Base-by-base conservation (phyloP, 345 rosid species). In the Ceriops tagal region DNA sequence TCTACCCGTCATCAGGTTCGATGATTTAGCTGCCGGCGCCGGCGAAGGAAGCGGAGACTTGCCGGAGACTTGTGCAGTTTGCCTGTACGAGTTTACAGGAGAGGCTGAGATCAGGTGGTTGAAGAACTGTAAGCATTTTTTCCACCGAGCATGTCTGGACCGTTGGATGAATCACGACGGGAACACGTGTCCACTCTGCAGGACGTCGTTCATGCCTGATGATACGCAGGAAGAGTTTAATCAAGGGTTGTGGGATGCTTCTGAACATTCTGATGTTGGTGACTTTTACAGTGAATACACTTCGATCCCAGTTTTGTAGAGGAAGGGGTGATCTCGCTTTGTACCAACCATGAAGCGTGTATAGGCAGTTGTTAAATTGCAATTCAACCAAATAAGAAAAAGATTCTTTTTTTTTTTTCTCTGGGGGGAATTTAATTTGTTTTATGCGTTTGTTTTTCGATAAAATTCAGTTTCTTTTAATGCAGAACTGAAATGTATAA, bases 141-240 rank as follows among this genome's bases (percentile, higher is more conserved):
- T 93, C 35, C 98, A 93, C 67, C 59, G 91, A 78, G 78, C 78
- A 6, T 93, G 98, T 77, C 63, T 93, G 63, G 97, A 90, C 89
- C 93, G 92, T 72, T 93, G 98, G 98, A 89, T 93, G 89, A 96
- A 91, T 79, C 92, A 88, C 3, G 97, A 89, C 61, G 88, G 88
- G 84, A 79, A 81, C 73, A 93, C 93, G 7, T 93, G 98, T 69
- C 98, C 96, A 2, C 96, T 93, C 1, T 93, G 97, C 52, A 84
- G 98, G 80, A 87, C 90, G 1, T 77, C 86, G 31, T 87, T 89
- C 3, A 90, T 91, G 59, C 96, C 97, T 0, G 90, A 88, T 66
- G 92, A 86, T 81, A 75, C 89, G 89, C 93, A 81, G 78, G 92
- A 86, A 8, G 96, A 87, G 83, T 89, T 87, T 46, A 84, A 91